Conservation (phyloP, 2,329 filamentous ascomycete genomes). For the Thielaviopsis euricoi region DNA sequence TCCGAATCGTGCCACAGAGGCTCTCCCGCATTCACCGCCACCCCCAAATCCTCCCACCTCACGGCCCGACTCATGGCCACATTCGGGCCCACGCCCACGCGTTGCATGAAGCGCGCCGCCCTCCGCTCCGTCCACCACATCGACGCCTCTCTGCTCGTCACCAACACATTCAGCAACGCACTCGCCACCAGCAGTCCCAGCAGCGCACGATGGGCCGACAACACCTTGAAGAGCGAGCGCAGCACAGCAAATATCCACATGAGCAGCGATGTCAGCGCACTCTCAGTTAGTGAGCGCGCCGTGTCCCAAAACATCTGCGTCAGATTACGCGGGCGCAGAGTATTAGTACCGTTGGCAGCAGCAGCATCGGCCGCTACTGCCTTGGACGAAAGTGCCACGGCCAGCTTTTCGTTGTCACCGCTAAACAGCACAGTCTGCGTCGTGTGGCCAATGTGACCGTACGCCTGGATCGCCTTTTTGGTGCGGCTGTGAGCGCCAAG, state of each 20-base stretch:
- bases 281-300: conserved; percentile 56
- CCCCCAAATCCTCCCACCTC: conserved; percentile 66
- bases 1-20: conserved; percentile 6
- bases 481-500: conserved; percentile 59
- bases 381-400: background rate
- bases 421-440: conserved; percentile 46
- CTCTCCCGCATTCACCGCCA: conserved; percentile 29
- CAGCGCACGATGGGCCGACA: conserved; percentile 59
- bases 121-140: conserved; percentile 77
- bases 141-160: conserved; percentile 56
- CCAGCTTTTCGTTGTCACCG: conserved; percentile 20
- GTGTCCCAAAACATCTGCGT: conserved; percentile 58
- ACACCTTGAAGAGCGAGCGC: conserved; percentile 47
- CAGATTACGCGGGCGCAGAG: conserved; percentile 45
- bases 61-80: conserved; percentile 70
- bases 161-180: conserved; percentile 53
- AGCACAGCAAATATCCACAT: conserved; percentile 57
- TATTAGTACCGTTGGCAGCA: conserved; percentile 15
- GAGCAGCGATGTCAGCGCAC: conserved; percentile 57
- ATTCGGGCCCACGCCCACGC: conserved; percentile 66
- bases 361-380: background rate
- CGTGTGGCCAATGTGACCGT: conserved; percentile 57
- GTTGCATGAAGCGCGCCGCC: conserved; percentile 64
- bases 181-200: conserved; percentile 61
- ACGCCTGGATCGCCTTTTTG: conserved; percentile 63